Evolutionary conservation across 805 yeast genomes (phyloP).

Genomic region (Wickerhamiella shivajii): DNA sequence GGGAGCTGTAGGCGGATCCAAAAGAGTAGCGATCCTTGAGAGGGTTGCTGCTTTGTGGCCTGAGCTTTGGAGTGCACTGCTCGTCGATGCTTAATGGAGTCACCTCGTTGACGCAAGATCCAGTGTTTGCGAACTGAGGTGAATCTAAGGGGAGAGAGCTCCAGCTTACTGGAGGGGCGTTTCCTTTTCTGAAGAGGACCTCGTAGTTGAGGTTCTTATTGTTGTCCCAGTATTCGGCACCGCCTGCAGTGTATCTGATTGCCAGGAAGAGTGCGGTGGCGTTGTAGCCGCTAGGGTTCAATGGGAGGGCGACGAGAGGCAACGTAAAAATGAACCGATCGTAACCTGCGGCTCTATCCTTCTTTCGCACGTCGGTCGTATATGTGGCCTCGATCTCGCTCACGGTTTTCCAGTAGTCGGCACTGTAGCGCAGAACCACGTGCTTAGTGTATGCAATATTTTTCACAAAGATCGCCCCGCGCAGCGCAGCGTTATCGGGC

Average conservation of each 20-base stretch:
- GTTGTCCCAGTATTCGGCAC: constrained; percentile 64
- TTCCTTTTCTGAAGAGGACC: constrained; percentile 28
- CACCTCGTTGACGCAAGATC: constrained; percentile 1
- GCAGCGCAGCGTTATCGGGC: constrained; percentile 39
- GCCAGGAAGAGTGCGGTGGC: constrained; percentile 35
- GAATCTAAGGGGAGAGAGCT: background rate
- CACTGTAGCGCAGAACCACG: constrained; percentile 58
- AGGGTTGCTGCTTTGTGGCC: constrained; percentile 1
- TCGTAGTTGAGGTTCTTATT: constrained; percentile 46
- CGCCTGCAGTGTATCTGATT: constrained; percentile 36
- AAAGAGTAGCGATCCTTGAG: constrained; percentile 22
- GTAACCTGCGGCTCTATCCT: constrained; percentile 21
- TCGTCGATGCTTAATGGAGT: constrained; percentile 3
- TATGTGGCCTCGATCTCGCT: constrained; percentile 53
- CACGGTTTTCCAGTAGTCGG: constrained; percentile 66
- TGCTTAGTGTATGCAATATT: constrained; percentile 56
- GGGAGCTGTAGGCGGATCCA: constrained; percentile 17
- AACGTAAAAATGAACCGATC: constrained; percentile 63
- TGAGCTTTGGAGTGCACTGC: constrained; percentile 6
- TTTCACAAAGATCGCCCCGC: constrained; percentile 67
- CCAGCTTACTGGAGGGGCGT: background rate
- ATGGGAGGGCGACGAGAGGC: constrained; percentile 24
- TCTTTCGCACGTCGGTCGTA: constrained; percentile 33
- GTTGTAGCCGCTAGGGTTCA: constrained; percentile 16
- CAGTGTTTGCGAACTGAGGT: background rate